Percentiles rank a stretch among this genome's conserved stretches.
Evolutionary conservation across 116 monocot species (phyloP).

Genomic region (Thalassia testudinum): DNA sequence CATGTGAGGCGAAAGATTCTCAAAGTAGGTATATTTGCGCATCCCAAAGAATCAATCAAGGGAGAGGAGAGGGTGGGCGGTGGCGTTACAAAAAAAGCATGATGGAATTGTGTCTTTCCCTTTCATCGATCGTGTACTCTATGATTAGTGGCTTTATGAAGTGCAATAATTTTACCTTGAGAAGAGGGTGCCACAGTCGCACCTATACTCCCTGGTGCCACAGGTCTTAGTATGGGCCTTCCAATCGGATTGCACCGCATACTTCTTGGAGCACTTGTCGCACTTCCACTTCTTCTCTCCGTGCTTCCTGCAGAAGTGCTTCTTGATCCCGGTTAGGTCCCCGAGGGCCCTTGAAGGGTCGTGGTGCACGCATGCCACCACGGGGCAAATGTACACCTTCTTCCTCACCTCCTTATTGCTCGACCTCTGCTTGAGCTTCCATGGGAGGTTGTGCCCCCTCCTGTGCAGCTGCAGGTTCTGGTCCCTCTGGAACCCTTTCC

Average conservation of each 20-base stretch:
- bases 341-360: constrained; percentile 76
- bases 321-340: constrained; percentile 86
- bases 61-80: neutral
- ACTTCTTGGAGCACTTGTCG: constrained; percentile 93
- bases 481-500: no score
- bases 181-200: constrained; percentile 70
- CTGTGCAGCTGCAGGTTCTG: no score
- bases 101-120: neutral
- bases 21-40: neutral
- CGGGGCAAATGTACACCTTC: constrained; percentile 27
- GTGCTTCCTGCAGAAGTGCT: constrained; percentile 88
- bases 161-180: constrained; percentile 23
- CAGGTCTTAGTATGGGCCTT: constrained; percentile 85
- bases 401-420: constrained; percentile 23
- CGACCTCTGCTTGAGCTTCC: constrained; percentile 18
- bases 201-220: constrained; percentile 73
- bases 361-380: constrained; percentile 55
- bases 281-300: constrained; percentile 98
- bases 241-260: constrained; percentile 90
- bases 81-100: neutral
- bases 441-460: constrained; percentile 19
- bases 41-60: neutral
- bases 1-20: neutral
- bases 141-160: neutral
- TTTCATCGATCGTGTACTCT: neutral